Percentiles rank a stretch among this genome's conserved stretches.
These are phyloP conservation scores for Ogataea philodendri DNA, from an alignment of 805 yeast genomes.

Conservation along the genomic window DNA sequence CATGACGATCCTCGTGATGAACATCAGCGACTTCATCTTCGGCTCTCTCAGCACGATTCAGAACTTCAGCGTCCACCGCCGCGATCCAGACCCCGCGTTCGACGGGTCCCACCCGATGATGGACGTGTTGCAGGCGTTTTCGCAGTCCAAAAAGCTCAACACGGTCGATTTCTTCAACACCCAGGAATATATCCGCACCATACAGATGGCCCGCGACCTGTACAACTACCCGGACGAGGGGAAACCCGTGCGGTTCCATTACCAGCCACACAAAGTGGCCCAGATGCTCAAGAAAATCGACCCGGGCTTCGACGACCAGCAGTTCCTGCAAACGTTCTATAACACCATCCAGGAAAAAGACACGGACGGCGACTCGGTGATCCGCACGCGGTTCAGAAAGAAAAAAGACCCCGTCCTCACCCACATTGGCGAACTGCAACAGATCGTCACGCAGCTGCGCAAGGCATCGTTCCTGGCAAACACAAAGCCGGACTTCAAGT, in stretches of 20 bases:
- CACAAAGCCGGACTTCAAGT: conserved; percentile 42
- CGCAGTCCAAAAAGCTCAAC: conserved; percentile 17
- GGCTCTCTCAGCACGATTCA: conserved; percentile 21
- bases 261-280: too few species aligned
- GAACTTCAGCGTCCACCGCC: background rate
- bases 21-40: conserved; percentile 61
- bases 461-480: conserved; percentile 34
- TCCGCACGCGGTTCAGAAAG: conserved; percentile 26
- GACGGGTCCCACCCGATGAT: conserved; percentile 14
- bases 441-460: conserved; percentile 33
- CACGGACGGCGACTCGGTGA: too few species aligned
- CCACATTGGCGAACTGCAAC: conserved; percentile 24
- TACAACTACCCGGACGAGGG: conserved; percentile 27
- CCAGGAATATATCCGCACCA: conserved; percentile 15
- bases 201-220: conserved; percentile 21
- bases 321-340: too few species aligned
- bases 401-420: conserved; percentile 27
- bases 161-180: conserved; percentile 22
- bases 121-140: conserved; percentile 22
- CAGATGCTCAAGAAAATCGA: too few species aligned
- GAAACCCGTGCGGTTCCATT: too few species aligned
- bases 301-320: too few species aligned
- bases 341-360: too few species aligned
- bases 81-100: conserved; percentile 11
- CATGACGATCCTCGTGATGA: conserved; percentile 78